Percentiles rank a stretch among this genome's conserved stretches.
phyloP scores from a whole-genome alignment of 805 yeast genomes.

The Cyberlindnera saturnus region DNA sequence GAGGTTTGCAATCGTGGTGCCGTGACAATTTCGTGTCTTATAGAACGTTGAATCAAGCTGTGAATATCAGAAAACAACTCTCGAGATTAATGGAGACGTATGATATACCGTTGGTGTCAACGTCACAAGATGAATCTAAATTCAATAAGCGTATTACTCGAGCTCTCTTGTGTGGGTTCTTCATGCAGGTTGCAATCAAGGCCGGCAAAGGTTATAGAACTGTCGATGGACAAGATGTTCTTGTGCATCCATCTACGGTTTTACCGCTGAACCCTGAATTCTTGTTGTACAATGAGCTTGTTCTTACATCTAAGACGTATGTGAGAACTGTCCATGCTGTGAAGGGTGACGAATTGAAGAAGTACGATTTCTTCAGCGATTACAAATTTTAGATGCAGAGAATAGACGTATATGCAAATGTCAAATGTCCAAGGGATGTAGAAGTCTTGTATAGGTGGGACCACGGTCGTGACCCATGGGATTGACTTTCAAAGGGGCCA shows the following conservation, averaged over 20 bases:
- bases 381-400: conserved; percentile 17
- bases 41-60: conserved; percentile 82
- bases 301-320: conserved; percentile 86
- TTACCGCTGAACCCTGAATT: conserved; percentile 86
- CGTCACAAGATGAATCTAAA: conserved; percentile 57
- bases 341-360: conserved; percentile 66
- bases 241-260: conserved; percentile 90
- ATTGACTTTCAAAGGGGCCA: too few relatives aligned
- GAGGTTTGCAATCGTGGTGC: conserved; percentile 80
- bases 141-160: conserved; percentile 78
- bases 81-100: conserved; percentile 75
- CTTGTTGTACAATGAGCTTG: conserved; percentile 94
- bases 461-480: too few relatives aligned
- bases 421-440: too few relatives aligned
- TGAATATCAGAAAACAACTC: conserved; percentile 79
- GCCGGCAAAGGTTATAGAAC: conserved; percentile 86
- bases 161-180: conserved; percentile 88
- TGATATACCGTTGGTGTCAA: conserved; percentile 66
- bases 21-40: conserved; percentile 81
- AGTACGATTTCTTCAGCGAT: conserved; percentile 25
- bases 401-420: too few relatives aligned
- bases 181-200: conserved; percentile 97
- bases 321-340: conserved; percentile 90
- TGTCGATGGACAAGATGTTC: conserved; percentile 92
- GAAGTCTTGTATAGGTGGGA: too few relatives aligned